Evolutionary conservation across 306 rosid species (phyloP), one percentile per base, ranked within the genome.

Genomic region (Vigna unguiculata): DNA sequence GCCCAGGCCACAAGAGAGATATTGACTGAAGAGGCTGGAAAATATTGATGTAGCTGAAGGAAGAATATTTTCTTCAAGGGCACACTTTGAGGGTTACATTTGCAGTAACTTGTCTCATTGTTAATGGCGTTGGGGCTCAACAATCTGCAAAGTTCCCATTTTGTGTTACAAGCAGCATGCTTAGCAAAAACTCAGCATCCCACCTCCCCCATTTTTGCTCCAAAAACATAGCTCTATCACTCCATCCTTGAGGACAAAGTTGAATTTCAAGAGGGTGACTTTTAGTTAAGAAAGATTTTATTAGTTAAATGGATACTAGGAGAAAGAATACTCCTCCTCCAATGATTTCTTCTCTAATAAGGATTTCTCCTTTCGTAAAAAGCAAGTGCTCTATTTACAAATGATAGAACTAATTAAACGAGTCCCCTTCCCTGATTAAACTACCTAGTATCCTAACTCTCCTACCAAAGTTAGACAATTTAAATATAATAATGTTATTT

Each of bases 401-500:
- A 9, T 2, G 2, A 30, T 28, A 16, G 41, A 61, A 8, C 7
- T 32, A 16, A 32, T 16, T 61, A 7, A 30, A 16, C 7, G 6
- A 16, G 7, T 8, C 16, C 22, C 13, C 45, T 30, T 61, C 67
- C 41, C 34, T 61, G 14, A 30, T 40, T 15, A 30, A 59, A 30
- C 66, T 15, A 30, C n/a, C 13, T 32, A 61, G 40, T 61, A 30
- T 15, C 43, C 43, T 8, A 7, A 32, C 67, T 32, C 41, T 61
- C 67, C 45, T 61, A 30, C 21, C 13, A 2, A 60, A 15, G 21
- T 30, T 28, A 4, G 34, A 55, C 5, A 7, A 8, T 38, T 69
- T 53, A 46, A 68, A 59, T 75, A 28, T 59, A 32, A 68, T 36
- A 60, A 36, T 48, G 21, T 75, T 60, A 13, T 60, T 34, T 59